Percentiles rank a stretch among this genome's conserved stretches.
phyloP scores from a whole-genome alignment of 192 early-diverging fungal genomes.

The Coemansia sp. region DNA sequence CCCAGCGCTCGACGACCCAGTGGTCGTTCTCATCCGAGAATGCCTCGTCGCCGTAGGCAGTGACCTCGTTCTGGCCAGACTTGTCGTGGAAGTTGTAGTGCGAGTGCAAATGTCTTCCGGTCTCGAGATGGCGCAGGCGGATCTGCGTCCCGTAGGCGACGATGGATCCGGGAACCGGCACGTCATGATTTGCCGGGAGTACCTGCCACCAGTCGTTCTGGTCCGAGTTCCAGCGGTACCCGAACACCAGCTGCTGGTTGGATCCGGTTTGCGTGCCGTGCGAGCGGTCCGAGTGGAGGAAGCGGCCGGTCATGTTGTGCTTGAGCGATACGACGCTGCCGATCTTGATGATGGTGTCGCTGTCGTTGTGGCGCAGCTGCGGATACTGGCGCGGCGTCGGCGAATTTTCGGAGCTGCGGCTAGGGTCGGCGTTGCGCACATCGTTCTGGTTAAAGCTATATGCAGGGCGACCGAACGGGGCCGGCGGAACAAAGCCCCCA shows the following conservation, averaged over 20 bases:
- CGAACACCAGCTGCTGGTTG: slow-evolving; percentile 62
- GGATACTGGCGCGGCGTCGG: slow-evolving; percentile 51
- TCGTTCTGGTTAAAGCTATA: slow-evolving; percentile 48
- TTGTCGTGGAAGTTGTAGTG: slow-evolving; percentile 53
- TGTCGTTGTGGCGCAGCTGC: slow-evolving; percentile 29
- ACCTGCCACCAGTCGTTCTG: slow-evolving; percentile 59
- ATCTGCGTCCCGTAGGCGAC: slow-evolving; percentile 56
- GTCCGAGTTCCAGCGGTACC: slow-evolving; percentile 48
- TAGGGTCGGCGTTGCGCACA: slow-evolving; percentile 43
- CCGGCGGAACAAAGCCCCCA: slow-evolving; percentile 36
- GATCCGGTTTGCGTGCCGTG: slow-evolving; percentile 55
- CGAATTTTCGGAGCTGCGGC: slow-evolving; percentile 44
- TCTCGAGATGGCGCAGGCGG: slow-evolving; percentile 58
- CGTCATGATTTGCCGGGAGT: slow-evolving; percentile 53
- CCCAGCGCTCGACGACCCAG: slow-evolving; percentile 60
- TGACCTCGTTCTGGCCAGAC: slow-evolving; percentile 62
- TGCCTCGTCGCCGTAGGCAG: slow-evolving; percentile 56
- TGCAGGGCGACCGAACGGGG: slow-evolving; percentile 25
- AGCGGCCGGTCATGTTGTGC: slow-evolving; percentile 60
- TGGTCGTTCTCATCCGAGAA: slow-evolving; percentile 62
- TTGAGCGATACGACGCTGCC: slow-evolving; percentile 60
- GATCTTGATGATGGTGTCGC: slow-evolving; percentile 45
- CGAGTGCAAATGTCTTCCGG: slow-evolving; percentile 60
- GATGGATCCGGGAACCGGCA: slow-evolving; percentile 43
- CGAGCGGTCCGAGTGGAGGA: slow-evolving; percentile 52